Evolutionary conservation across 2,329 filamentous ascomycete genomes (phyloP).

Genomic region (Epichloe gansuensis): DNA sequence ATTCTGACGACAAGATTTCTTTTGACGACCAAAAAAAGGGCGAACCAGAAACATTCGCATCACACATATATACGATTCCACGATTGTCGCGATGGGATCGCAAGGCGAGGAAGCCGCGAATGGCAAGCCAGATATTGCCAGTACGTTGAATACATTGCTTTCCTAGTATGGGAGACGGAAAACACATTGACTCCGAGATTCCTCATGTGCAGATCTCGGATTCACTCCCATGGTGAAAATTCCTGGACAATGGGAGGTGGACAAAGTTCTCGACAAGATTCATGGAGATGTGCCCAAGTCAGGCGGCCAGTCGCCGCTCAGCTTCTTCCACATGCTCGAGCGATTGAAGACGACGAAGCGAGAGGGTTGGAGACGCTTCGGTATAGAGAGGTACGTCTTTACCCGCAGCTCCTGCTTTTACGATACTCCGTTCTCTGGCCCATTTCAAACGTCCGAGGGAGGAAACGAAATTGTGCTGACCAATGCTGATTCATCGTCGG

Average conservation of each 20-base stretch:
- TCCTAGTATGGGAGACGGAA: no score
- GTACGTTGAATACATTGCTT: conserved; percentile 9
- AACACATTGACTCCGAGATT: neutral
- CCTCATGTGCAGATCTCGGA: conserved; percentile 15
- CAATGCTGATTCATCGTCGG: neutral
- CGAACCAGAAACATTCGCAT: no score
- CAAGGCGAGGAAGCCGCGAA: conserved; percentile 13
- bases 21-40: no score
- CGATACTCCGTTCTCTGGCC: neutral
- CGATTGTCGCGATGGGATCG: conserved; percentile 16
- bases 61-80: neutral
- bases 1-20: neutral
- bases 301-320: conserved; percentile 58
- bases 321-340: conserved; percentile 91
- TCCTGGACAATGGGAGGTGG: conserved; percentile 39
- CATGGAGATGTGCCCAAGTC: conserved; percentile 39
- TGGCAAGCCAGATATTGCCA: conserved; percentile 11
- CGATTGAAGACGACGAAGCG: conserved; percentile 92
- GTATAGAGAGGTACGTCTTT: conserved; percentile 43
- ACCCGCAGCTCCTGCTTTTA: neutral
- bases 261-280: conserved; percentile 53
- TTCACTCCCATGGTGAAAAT: conserved; percentile 26
- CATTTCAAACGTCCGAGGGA: no score
- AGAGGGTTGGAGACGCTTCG: conserved; percentile 88
- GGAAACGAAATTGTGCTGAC: neutral